A percentile compares a stretch with the other conserved stretches of the same genome.
Conservation (phyloP, 2,329 filamentous ascomycete genomes). For the Chaetomium globosum region DNA sequence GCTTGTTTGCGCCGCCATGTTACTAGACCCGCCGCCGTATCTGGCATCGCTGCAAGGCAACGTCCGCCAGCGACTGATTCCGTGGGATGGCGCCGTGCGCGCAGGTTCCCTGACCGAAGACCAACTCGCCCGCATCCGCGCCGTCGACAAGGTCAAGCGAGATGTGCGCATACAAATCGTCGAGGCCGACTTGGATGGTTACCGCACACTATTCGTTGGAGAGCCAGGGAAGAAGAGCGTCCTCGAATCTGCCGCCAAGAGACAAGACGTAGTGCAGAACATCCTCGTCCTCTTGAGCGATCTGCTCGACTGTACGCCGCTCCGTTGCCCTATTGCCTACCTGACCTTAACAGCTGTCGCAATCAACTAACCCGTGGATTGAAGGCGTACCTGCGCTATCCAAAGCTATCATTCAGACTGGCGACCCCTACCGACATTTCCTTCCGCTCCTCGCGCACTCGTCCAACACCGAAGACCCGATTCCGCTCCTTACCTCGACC, state of each 20-base stretch:
- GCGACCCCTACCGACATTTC: slow-evolving; percentile 79
- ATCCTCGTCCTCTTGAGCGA: slow-evolving; percentile 88
- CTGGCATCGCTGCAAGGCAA: slow-evolving; percentile 87
- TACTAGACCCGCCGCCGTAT: slow-evolving; percentile 88
- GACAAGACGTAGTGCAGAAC: slow-evolving; percentile 91
- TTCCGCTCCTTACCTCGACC: slow-evolving; percentile 85
- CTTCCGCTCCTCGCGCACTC: slow-evolving; percentile 81
- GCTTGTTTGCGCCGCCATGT: slow-evolving; percentile 60
- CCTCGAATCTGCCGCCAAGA: slow-evolving; percentile 80
- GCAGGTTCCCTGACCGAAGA: slow-evolving; percentile 91
- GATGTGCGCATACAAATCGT: slow-evolving; percentile 84
- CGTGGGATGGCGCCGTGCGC: slow-evolving; percentile 95
- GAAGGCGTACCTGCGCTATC: slow-evolving; percentile 79
- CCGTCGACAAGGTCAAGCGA: slow-evolving; percentile 93
- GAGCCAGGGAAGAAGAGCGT: slow-evolving; percentile 69
- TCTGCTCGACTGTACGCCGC: slow-evolving; percentile 73
- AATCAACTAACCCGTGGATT: slow-evolving; percentile 24
- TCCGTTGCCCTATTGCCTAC: neutral
- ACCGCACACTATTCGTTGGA: slow-evolving; percentile 78
- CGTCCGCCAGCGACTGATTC: slow-evolving; percentile 92
- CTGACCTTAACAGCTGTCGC: slow-evolving; percentile 3
- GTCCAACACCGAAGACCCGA: slow-evolving; percentile 72
- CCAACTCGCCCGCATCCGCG: slow-evolving; percentile 93
- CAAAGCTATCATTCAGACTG: slow-evolving; percentile 72
- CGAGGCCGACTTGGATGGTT: slow-evolving; percentile 77